A percentile compares a stretch with the other conserved stretches of the same genome.
These are phyloP conservation scores for Schizochytrium sp. DNA, from an alignment of 108 stramenopile genomes.

Conservation along the genomic window DNA sequence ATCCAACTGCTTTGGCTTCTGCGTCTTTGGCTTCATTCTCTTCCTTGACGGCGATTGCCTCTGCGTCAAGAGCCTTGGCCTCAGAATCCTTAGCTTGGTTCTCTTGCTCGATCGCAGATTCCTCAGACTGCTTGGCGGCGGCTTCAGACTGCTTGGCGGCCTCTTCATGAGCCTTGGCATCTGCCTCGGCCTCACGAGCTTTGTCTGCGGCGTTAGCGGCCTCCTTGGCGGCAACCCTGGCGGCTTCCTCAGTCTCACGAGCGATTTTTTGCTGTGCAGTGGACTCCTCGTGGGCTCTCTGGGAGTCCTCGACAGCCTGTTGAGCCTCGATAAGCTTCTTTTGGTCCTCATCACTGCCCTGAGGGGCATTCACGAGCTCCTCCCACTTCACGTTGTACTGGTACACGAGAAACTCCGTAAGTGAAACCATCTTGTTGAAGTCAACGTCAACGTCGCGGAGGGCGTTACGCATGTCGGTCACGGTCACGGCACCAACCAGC, in stretches of 20 bases:
- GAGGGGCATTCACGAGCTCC: slow-evolving; percentile 61
- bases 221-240: slow-evolving; percentile 56
- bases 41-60: slow-evolving; percentile 56
- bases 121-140: not conserved
- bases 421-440: slow-evolving; percentile 63
- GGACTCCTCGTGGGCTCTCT: slow-evolving; percentile 57
- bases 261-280: slow-evolving; percentile 19
- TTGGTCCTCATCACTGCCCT: slow-evolving; percentile 61
- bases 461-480: slow-evolving; percentile 63
- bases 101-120: slow-evolving; percentile 47
- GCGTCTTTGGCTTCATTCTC: slow-evolving; percentile 36
- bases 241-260: slow-evolving; percentile 29
- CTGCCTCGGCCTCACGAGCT: slow-evolving; percentile 45
- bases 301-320: slow-evolving; percentile 41
- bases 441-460: slow-evolving; percentile 66
- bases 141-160: slow-evolving; percentile 24
- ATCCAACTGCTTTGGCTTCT: slow-evolving; percentile 29
- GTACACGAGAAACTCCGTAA: slow-evolving; percentile 64
- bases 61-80: slow-evolving; percentile 48
- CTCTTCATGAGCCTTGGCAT: slow-evolving; percentile 33
- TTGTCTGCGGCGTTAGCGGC: not conserved
- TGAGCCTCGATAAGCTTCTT: slow-evolving; percentile 46
- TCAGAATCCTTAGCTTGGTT: slow-evolving; percentile 58
- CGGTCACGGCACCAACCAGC: slow-evolving; percentile 61
- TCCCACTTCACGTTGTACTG: slow-evolving; percentile 63